Evolutionary conservation across 768 basidiomycete genomes (phyloP).

Genomic region (Suillus plorans): DNA sequence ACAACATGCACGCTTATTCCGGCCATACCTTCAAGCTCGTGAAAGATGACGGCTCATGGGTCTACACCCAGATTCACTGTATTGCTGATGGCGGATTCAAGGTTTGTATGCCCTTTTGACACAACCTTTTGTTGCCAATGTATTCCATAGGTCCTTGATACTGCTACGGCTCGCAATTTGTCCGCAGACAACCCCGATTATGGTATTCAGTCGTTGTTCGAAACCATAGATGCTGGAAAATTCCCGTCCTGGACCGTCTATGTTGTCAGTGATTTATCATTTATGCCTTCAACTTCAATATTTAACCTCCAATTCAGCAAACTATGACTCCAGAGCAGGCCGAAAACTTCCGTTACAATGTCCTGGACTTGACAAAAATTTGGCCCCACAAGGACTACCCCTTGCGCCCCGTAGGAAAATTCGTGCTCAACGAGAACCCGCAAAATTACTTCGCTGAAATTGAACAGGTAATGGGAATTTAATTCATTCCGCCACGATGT

Average conservation of each 20-base stretch:
- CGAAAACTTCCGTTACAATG: conserved; percentile 85
- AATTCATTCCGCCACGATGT: conserved; percentile 20
- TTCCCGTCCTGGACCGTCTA: conserved; percentile 90
- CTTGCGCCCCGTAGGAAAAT: conserved; percentile 83
- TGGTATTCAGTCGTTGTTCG: conserved; percentile 73
- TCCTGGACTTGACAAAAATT: conserved; percentile 88
- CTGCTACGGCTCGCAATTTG: conserved; percentile 61
- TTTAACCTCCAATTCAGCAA: conserved; percentile 50
- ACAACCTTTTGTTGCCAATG: conserved; percentile 1
- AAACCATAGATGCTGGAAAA: conserved; percentile 77
- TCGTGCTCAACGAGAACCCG: conserved; percentile 76
- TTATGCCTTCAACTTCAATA: conserved; percentile 5
- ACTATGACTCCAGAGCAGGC: conserved; percentile 93
- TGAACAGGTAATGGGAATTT: conserved; percentile 68
- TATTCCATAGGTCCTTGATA: conserved; percentile 61
- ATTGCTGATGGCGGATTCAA: conserved; percentile 80
- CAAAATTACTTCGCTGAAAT: conserved; percentile 94
- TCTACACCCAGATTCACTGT: conserved; percentile 87
- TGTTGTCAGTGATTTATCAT: conserved; percentile 48
- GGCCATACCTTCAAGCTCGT: conserved; percentile 91
- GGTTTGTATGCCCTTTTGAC: conserved; percentile 35
- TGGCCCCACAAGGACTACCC: conserved; percentile 90
- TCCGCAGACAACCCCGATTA: conserved; percentile 84
- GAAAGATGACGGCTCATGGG: conserved; percentile 80
- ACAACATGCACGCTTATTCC: conserved; percentile 88